Base-by-base conservation (phyloP, 768 basidiomycete genomes). In the Suillus decipiens region DNA sequence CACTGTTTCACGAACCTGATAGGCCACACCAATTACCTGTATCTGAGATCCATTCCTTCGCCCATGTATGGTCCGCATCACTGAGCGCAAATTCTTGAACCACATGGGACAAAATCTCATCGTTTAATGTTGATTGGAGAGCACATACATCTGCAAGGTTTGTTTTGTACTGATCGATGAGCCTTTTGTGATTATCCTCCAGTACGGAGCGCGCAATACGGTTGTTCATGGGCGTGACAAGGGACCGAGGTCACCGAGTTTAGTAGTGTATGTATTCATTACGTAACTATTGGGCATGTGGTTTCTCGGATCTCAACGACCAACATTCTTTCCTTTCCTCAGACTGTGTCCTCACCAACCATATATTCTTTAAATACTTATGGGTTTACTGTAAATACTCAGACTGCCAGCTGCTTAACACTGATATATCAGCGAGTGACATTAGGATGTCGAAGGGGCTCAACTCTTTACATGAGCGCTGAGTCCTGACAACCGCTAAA, bases 31-130 rank as follows among this genome's bases (percentile, higher is more conserved):
- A 79, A 85, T 70, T 78, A 90, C 90, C 77, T 53, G 81, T 83
- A 78, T 92, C 90, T 36, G 79, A 75, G 37, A 90, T 74, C 89
- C 88, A 92, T 71, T 84, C 81, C 42, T 73, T 78, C 33, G 84
- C 82, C 83, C 84, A 85, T 64, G 79, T 76, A 62, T 77, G 74
- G 63, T 81, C 81, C 17, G 78, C 76, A 57, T 77, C 75, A 64
- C 77, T 73, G 53, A 89, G 79, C 43, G 78, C 77, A 34, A 88
- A 79, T 70, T 90, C 89, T 68, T 85, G 82, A 28, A 75, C 75
- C 61, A 90, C 75, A 59, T 82, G 83, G 63, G 88, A 87, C 61
- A 90, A 73, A 56, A 90, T 81, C 54, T 87, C 81, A 36, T 81
- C 72, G 66, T 82, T 80, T 53, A 90, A 70, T 4, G 81, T 83